Percentiles rank a stretch among this genome's conserved stretches.
Evolutionary conservation across 768 basidiomycete genomes (phyloP).

Genomic region (Collybia nuda): DNA sequence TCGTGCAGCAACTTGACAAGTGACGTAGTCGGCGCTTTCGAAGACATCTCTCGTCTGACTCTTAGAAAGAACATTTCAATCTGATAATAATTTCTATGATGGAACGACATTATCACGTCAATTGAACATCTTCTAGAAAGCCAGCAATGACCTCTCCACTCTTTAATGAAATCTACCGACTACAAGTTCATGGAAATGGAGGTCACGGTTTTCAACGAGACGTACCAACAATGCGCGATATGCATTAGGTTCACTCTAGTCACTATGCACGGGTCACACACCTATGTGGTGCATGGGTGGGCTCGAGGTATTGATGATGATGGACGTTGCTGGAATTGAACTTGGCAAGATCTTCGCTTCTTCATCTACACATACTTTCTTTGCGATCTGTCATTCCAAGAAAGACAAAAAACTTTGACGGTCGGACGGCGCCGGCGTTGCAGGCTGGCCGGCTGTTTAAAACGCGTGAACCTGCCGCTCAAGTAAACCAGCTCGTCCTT

Average conservation of each 20-base stretch:
- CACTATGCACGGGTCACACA: not conserved
- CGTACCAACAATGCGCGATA: not conserved
- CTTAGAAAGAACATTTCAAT: not conserved
- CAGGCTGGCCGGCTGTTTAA: conserved; percentile 3
- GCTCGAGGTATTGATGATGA: conserved; percentile 7
- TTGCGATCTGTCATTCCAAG: conserved; percentile 8
- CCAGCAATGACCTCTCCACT: no score
- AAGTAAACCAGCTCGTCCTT: conserved; percentile 10
- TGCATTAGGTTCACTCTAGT: no score
- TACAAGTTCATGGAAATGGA: no score
- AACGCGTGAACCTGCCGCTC: not conserved
- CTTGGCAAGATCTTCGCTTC: conserved; percentile 11
- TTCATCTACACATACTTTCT: conserved; percentile 2
- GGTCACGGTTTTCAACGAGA: no score
- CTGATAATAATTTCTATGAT: not conserved
- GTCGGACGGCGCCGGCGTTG: conserved; percentile 11
- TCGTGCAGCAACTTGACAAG: conserved; percentile 8
- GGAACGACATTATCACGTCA: not conserved
- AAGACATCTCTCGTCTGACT: not conserved
- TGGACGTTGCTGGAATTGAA: conserved; percentile 1
- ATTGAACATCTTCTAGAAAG: no score
- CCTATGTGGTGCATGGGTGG: conserved; percentile 2
- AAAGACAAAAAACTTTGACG: conserved; percentile 5
- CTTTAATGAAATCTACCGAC: no score
- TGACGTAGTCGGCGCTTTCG: conserved; percentile 11